Percentiles rank a stretch among this genome's conserved stretches.
Conservation (phyloP, 75 land plant species). For the Picea glauca region DNA sequence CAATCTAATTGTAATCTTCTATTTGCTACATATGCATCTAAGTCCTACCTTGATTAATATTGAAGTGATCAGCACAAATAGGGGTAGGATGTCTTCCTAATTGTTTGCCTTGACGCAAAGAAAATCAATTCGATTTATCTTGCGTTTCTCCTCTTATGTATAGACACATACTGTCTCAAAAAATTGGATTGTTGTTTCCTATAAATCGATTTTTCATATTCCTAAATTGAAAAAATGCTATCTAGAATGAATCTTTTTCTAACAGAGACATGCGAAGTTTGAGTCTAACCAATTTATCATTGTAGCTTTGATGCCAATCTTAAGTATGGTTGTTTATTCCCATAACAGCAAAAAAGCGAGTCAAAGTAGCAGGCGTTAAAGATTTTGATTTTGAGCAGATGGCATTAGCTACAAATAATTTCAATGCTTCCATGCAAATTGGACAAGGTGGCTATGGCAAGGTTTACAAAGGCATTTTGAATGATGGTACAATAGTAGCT, state of each 20-base stretch:
- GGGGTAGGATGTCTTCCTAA: not conserved
- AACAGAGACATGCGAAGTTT: not conserved
- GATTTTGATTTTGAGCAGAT: slow-evolving; percentile 45
- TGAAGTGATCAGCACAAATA: not conserved
- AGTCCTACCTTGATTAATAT: not conserved
- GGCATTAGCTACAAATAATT: slow-evolving; percentile 47
- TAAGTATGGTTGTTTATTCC: slow-evolving; percentile 7
- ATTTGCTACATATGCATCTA: not conserved
- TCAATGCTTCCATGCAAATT: slow-evolving; percentile 24
- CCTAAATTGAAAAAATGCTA: not conserved
- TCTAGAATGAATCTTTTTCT: not conserved
- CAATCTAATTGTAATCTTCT: not conserved
- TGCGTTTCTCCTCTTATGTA: not conserved
- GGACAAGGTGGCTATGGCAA: slow-evolving; percentile 71
- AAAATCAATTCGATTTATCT: not conserved
- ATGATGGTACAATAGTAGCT: slow-evolving; percentile 50
- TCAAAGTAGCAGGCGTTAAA: slow-evolving; percentile 65
- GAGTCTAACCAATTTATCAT: not conserved
- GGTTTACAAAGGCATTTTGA: slow-evolving; percentile 51
- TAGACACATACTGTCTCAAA: not conserved
- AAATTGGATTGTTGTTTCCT: not conserved
- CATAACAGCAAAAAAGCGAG: slow-evolving; percentile 30
- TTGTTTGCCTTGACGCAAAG: not conserved
- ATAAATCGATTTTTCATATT: slow-evolving; percentile 3
- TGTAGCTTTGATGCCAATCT: not conserved